These are phyloP conservation scores for Psilocybe subaeruginosa DNA, from an alignment of 768 basidiomycete species.

Conservation along the genomic window DNA sequence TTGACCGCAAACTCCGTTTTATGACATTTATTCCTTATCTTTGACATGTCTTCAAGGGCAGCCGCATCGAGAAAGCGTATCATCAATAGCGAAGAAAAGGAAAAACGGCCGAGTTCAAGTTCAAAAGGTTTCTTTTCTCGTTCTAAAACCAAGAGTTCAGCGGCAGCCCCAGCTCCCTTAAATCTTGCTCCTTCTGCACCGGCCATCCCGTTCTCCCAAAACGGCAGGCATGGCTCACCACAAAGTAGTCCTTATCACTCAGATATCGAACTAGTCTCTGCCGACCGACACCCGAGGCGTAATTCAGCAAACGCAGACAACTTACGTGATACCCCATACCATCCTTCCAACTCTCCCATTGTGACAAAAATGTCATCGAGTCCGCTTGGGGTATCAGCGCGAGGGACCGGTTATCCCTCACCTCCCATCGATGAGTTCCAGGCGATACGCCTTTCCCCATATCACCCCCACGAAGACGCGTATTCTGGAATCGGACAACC, in stretches of 20 bases:
- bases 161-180: background rate
- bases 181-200: conserved; percentile 4
- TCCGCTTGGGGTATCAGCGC: background rate
- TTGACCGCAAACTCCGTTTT: conserved; percentile 11
- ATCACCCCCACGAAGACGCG: background rate
- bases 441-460: conserved; percentile 8
- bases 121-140: conserved; percentile 25
- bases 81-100: conserved; percentile 14
- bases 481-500: background rate
- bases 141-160: conserved; percentile 11
- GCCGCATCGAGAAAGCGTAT: conserved; percentile 29
- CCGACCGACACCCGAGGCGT: conserved; percentile 2
- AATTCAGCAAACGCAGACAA: conserved; percentile 3
- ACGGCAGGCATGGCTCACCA: conserved; percentile 1
- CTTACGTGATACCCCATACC: background rate
- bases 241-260: conserved; percentile 2
- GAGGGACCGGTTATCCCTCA: conserved; percentile 11
- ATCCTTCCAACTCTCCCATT: background rate
- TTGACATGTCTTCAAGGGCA: conserved; percentile 31
- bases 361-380: background rate
- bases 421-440: conserved; percentile 12
- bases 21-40: conserved; percentile 18
- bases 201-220: background rate
- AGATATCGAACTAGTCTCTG: background rate
- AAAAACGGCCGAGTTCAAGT: conserved; percentile 13